A percentile compares a stretch with the other conserved stretches of the same genome.
phyloP scores from a whole-genome alignment of 495 filamentous ascomycete genomes.

The Penicillium crystallinum region DNA sequence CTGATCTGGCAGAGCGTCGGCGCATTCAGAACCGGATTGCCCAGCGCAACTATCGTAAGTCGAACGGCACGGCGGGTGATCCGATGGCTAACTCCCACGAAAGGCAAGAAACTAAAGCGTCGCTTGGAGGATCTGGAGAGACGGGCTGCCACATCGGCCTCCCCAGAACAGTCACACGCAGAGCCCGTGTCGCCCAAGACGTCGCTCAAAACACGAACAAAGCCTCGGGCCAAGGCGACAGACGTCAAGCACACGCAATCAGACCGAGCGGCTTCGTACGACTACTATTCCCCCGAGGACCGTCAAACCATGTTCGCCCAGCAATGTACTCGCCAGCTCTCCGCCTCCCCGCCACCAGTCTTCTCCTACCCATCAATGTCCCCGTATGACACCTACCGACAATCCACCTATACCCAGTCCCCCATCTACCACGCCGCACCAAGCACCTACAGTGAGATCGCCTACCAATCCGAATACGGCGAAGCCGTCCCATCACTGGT shows the following conservation, averaged over 20 bases:
- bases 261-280: conserved; percentile 28
- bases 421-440: conserved; percentile 63
- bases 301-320: conserved; percentile 55
- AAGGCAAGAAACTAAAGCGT: conserved; percentile 99
- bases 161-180: conserved; percentile 58
- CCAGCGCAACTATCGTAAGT: conserved; percentile 96
- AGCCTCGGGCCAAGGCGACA: conserved; percentile 39
- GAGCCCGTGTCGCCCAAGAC: conserved; percentile 46
- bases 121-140: conserved; percentile 94
- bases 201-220: conserved; percentile 43
- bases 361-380: conserved; percentile 70
- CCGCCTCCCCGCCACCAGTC: conserved; percentile 65
- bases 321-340: conserved; percentile 65
- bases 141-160: conserved; percentile 76
- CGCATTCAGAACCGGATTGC: conserved; percentile 97
- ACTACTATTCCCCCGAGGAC: conserved; percentile 43
- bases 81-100: not conserved
- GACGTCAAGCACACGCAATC: conserved; percentile 36
- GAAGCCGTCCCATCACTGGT: conserved; percentile 57
- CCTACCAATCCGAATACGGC: conserved; percentile 58
- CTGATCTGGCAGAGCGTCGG: conserved; percentile 87
- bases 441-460: conserved; percentile 49
- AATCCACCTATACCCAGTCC: conserved; percentile 57
- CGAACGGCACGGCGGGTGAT: not conserved
- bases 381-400: conserved; percentile 60